A percentile compares a stretch with the other conserved stretches of the same genome.
phyloP scores from a whole-genome alignment of 805 yeast species.

The Ogataea polymorpha region DNA sequence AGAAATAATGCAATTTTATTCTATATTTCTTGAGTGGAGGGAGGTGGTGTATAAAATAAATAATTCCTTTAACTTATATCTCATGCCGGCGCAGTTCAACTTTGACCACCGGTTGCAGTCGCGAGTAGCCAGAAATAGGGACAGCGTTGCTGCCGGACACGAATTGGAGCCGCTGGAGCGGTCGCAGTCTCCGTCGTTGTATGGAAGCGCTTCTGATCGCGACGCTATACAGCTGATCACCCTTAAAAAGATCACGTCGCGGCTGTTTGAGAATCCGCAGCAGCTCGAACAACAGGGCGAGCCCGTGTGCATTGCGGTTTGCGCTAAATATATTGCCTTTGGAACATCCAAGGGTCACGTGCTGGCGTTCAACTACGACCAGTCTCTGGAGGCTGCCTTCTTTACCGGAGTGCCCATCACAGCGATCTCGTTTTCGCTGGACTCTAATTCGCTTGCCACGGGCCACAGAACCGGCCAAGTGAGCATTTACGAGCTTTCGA shows the following conservation, averaged over 20 bases:
- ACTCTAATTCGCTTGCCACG: slow-evolving; percentile 65
- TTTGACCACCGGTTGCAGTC: slow-evolving; percentile 24
- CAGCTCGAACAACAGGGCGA: slow-evolving; percentile 41
- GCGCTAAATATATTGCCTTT: slow-evolving; percentile 46
- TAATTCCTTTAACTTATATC: neutral
- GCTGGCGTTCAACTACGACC: slow-evolving; percentile 66
- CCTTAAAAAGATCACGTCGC: slow-evolving; percentile 24
- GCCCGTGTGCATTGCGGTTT: slow-evolving; percentile 43
- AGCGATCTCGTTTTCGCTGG: slow-evolving; percentile 57
- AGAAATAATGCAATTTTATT: neutral
- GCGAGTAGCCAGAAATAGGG: slow-evolving; percentile 10
- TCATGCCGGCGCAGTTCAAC: neutral
- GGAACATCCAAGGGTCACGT: slow-evolving; percentile 72
- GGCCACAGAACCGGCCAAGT: slow-evolving; percentile 68
- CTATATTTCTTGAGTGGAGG: slow-evolving; percentile 9
- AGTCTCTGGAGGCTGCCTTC: slow-evolving; percentile 42
- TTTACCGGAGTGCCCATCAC: slow-evolving; percentile 44
- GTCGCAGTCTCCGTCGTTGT: slow-evolving; percentile 1
- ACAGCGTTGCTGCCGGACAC: neutral
- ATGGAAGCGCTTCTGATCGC: slow-evolving; percentile 7
- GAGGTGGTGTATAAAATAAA: slow-evolving; percentile 1
- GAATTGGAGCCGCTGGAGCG: too few relatives aligned
- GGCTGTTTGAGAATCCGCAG: slow-evolving; percentile 11
- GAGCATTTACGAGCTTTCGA: slow-evolving; percentile 61
- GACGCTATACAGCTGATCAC: slow-evolving; percentile 30